Percentiles rank a stretch among this genome's conserved stretches.
phyloP scores from a whole-genome alignment of 1,139 yeast species.

The Saccharomyces pastorianus region DNA sequence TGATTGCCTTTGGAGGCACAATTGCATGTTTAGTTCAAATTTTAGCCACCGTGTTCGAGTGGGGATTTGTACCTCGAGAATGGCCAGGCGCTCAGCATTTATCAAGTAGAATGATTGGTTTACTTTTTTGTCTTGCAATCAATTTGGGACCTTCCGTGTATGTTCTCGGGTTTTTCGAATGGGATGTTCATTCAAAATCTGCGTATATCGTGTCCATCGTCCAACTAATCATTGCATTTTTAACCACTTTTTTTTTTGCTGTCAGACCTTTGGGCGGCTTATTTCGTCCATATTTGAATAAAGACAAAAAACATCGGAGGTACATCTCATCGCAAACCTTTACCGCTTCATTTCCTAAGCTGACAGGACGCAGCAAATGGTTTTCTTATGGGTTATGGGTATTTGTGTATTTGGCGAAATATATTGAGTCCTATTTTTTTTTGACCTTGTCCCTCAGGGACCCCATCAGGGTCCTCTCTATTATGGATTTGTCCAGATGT shows the following conservation, averaged over 20 bases:
- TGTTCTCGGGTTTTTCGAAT: slow-evolving; percentile 46
- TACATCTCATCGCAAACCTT: slow-evolving; percentile 41
- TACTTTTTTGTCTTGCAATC: slow-evolving; percentile 39
- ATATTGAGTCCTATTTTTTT: slow-evolving; percentile 73
- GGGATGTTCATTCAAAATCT: slow-evolving; percentile 41
- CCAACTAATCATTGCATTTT: slow-evolving; percentile 53
- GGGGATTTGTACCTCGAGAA: slow-evolving; percentile 55
- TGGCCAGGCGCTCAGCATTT: slow-evolving; percentile 61
- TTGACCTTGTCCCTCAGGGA: slow-evolving; percentile 70
- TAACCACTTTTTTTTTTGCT: slow-evolving; percentile 55
- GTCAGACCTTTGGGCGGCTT: slow-evolving; percentile 50
- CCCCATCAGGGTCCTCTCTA: slow-evolving; percentile 61
- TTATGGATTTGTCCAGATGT: slow-evolving; percentile 54
- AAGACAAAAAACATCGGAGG: slow-evolving; percentile 29
- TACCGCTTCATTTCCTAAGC: slow-evolving; percentile 49
- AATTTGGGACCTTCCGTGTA: slow-evolving; percentile 59
- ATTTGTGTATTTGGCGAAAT: slow-evolving; percentile 61
- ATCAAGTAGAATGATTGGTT: slow-evolving; percentile 37
- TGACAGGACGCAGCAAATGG: slow-evolving; percentile 43
- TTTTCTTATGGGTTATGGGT: slow-evolving; percentile 62
- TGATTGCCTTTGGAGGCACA: slow-evolving; percentile 65
- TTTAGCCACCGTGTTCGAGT: slow-evolving; percentile 55
- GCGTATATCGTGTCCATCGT: slow-evolving; percentile 48
- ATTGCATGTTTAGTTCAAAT: slow-evolving; percentile 59
- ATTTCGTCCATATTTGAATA: slow-evolving; percentile 37